Base-by-base conservation (phyloP, 495 filamentous ascomycete species). In the Monascus purpureus region DNA sequence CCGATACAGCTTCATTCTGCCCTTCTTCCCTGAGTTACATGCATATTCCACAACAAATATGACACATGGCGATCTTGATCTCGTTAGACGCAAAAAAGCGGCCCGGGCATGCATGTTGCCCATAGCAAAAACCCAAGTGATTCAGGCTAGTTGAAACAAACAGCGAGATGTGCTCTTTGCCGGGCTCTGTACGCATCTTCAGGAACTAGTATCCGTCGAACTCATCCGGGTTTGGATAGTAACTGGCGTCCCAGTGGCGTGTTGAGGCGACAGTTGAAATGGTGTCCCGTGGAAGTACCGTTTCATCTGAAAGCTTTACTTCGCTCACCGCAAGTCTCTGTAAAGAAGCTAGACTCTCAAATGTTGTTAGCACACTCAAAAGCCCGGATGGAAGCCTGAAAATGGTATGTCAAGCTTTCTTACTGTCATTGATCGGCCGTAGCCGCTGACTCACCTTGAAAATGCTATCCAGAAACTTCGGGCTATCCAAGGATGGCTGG, bases 71-170 rank as follows among this genome's bases (percentile, higher is more conserved):
- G 28, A 68, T 57, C 37, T 73, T 72, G 18, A 61, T 42, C 47
- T 68, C 63, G 26, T 59, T 54, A 2, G 49, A 42, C 1, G 67
- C 69, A 33, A 72, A 68, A 43, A 71, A 68, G 8, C 68, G 49
- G 0, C 69, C 68, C 4, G 68, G 65, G 32, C 68, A 72, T 0
- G 73, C 68, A 32, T 76, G 65, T 22, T 49, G 32, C 5, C 70
- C 68, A 29, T 62, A 52, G 0, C 68, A 67, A 33, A 70, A 73
- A 1, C 41, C 47, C 4, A 63, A 47, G 33, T 61, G 50, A 15
- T 64, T 50, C n/a, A 42, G 29, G 16, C 50, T 60, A 0, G 68
- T 66, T 17, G 52, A 52, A 3, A 65, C 63, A 17, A 69, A 39
- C 32, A 70, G 67, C 24, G 53, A 53, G 4, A 33, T 19, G 20